These are phyloP conservation scores for Scopulariopsis brevicaulis DNA, from an alignment of 2,329 filamentous ascomycete genomes.

Conservation along the genomic window DNA sequence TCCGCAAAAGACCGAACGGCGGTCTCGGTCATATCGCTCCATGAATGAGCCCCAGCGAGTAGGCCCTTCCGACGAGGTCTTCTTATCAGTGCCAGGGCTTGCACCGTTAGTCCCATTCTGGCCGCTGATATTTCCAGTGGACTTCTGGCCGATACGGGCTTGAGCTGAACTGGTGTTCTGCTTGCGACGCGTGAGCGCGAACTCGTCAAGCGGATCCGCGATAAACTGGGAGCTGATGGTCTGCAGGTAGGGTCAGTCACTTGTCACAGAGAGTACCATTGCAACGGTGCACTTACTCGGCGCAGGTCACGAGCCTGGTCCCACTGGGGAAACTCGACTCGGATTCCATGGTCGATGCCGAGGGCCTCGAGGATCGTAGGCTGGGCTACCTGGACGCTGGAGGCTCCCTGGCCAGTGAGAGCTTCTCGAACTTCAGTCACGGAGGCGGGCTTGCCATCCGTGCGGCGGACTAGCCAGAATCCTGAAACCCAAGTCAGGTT, in stretches of 20 bases:
- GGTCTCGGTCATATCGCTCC: not conserved
- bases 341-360: constrained; percentile 23
- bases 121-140: not conserved
- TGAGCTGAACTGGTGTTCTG: not conserved
- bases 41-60: constrained; percentile 8
- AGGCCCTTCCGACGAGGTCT: constrained; percentile 7
- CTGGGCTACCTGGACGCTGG: constrained; percentile 23
- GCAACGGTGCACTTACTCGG: constrained; percentile 23
- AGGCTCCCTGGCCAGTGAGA: constrained; percentile 28
- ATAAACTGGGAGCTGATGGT: constrained; percentile 9
- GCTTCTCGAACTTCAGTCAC: constrained; percentile 30
- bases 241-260: constrained; percentile 9
- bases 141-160: constrained; percentile 2
- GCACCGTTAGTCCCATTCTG: not conserved
- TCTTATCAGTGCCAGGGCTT: not conserved
- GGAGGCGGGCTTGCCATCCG: constrained; percentile 25
- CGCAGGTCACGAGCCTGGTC: constrained; percentile 37
- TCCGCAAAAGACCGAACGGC: not conserved
- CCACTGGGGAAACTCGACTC: constrained; percentile 39
- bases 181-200: not conserved
- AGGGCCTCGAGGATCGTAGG: constrained; percentile 18
- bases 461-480: constrained; percentile 36
- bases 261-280: not conserved
- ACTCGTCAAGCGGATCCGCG: constrained; percentile 2
- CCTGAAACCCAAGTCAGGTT: constrained; percentile 11